A percentile compares a stretch with the other conserved stretches of the same genome.
phyloP scores from a whole-genome alignment of 2,329 filamentous ascomycete genomes.

The Aureobasidium sp. region DNA sequence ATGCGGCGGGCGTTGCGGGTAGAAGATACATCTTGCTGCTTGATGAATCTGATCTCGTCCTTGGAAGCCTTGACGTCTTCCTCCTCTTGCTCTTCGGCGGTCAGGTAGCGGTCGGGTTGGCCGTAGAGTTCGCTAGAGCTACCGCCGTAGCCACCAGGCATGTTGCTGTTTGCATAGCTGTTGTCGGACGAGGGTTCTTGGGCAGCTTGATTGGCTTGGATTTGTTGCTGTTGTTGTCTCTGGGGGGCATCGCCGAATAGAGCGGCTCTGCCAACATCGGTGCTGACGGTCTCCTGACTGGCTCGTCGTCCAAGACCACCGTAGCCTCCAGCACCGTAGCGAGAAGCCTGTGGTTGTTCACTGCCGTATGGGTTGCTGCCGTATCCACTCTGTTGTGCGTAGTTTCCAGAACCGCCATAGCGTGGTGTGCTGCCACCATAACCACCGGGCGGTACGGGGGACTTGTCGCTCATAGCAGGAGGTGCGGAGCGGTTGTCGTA shows the following conservation, averaged over 20 bases:
- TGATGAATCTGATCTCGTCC: constrained; percentile 66
- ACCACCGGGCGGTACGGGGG: constrained; percentile 37
- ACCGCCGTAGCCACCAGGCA: constrained; percentile 20
- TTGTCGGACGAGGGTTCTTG: constrained; percentile 19
- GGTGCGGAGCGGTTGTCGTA: constrained; percentile 30
- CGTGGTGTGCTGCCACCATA: constrained; percentile 33
- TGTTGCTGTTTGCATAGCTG: constrained; percentile 22
- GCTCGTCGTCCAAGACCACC: constrained; percentile 47
- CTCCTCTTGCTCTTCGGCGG: constrained; percentile 71
- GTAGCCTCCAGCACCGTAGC: constrained; percentile 42
- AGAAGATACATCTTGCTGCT: constrained; percentile 68
- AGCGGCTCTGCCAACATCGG: constrained; percentile 53
- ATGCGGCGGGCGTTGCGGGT: constrained; percentile 63
- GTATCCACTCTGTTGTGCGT: constrained; percentile 42
- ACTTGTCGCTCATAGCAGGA: constrained; percentile 37
- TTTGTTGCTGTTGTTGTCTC: constrained; percentile 39
- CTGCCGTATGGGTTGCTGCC: constrained; percentile 47
- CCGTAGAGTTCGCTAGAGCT: constrained; percentile 33
- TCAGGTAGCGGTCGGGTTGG: constrained; percentile 68
- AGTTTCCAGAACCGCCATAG: constrained; percentile 24
- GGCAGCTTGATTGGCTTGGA: constrained; percentile 3
- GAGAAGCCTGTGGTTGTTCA: constrained; percentile 22
- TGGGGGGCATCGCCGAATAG: constrained; percentile 56
- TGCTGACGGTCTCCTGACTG: constrained; percentile 43
- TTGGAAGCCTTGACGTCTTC: constrained; percentile 66